Evolutionary conservation across 192 early-diverging fungal genomes (phyloP).

Genomic region (Podila epicladia): DNA sequence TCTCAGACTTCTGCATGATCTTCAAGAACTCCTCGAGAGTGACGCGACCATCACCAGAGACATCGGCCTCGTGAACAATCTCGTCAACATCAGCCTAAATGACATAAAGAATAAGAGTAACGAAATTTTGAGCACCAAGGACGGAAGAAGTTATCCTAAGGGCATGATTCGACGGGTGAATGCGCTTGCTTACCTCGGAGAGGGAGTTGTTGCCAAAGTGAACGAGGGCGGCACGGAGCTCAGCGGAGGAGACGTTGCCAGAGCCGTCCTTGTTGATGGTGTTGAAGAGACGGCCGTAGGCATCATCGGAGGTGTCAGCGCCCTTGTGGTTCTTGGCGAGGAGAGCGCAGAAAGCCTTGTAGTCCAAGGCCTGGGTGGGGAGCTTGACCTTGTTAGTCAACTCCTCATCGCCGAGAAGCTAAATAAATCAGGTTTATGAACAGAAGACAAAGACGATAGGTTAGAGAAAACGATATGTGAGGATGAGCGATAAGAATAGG

Average conservation of each 20-base stretch:
- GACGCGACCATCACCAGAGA: slow-evolving; percentile 88
- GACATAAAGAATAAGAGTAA: neutral
- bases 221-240: slow-evolving; percentile 43
- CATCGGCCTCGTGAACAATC: slow-evolving; percentile 81
- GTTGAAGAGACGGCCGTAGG: slow-evolving; percentile 34
- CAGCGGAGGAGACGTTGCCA: slow-evolving; percentile 45
- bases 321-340: slow-evolving; percentile 49
- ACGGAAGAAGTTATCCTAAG: neutral
- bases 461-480: neutral
- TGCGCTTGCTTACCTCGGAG: slow-evolving; percentile 30
- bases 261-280: slow-evolving; percentile 51
- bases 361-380: slow-evolving; percentile 53
- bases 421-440: neutral
- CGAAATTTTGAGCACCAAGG: neutral
- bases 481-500: neutral
- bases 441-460: neutral
- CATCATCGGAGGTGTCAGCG: slow-evolving; percentile 41
- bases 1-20: slow-evolving; percentile 69
- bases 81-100: slow-evolving; percentile 60
- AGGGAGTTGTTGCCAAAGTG: slow-evolving; percentile 52
- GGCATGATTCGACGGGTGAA: neutral
- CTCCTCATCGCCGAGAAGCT: slow-evolving; percentile 44
- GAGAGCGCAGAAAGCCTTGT: slow-evolving; percentile 46
- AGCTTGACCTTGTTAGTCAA: slow-evolving; percentile 36
- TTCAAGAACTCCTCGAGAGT: slow-evolving; percentile 92